Base-by-base conservation (phyloP, 768 basidiomycete species). In the Hygrophorus russula region DNA sequence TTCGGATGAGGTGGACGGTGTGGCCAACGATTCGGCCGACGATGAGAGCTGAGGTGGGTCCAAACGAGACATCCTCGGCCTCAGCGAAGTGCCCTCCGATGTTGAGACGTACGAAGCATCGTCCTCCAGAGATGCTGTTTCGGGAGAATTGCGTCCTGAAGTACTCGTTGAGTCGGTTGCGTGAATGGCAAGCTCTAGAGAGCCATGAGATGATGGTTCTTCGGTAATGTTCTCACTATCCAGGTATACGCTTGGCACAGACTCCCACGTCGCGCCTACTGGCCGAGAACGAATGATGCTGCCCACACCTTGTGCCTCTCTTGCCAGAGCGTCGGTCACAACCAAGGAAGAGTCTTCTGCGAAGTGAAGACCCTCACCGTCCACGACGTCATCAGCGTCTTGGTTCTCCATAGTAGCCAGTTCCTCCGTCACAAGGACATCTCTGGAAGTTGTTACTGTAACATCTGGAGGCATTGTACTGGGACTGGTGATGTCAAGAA, bases 11-110 rank as follows among this genome's bases (percentile, higher is more conserved):
- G 67, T 64, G 2, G 73, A 67, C 2, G 71, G 73, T 10, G 77
- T 72, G 8, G 67, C 68, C 39, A 82, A 54, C 1, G 81, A 82
- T 47, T 82, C 80, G 0, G 71, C 67, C 4, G 76, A 78, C 4
- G 74, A 73, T 4, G 76, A 71, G 6, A 79, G 60, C 9, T 68
- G 71, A 6, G 76, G 75, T 34, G 62, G 62, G 14, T 57, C 19
- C 56, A 52, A 45, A 49, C 52, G 36, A 46, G 19, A 5, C 9
- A 11, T 36, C 19, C 8, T 44, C 34, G 15, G 17, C n/a, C 36
- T 37, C 32, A 49, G 53, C 13, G 53, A 41, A 33, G 57, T 53
- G 24, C 53, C 60, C 32, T 58, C 56, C 5, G 60, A 65, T 19
- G 63, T 58, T 10, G 65, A 67, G 7, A 53, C 45, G 27, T 42